Conservation (phyloP, 2,329 filamentous ascomycete genomes). For the Atkinsonella texensis region DNA sequence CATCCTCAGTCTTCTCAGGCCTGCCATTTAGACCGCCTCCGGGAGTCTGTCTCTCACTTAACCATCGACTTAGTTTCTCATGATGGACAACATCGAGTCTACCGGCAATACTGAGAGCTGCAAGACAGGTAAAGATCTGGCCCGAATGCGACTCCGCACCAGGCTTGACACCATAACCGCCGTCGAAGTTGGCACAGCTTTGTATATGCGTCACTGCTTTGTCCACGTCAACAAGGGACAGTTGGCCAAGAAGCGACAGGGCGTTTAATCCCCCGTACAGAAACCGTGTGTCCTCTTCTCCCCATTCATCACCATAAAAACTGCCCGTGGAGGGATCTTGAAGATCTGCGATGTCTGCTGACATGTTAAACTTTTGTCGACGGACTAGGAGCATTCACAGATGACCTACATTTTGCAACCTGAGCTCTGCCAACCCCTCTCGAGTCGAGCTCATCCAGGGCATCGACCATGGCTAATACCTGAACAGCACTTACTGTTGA, state of each 20-base stretch:
- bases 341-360: slow-evolving; percentile 60
- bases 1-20: slow-evolving; percentile 91
- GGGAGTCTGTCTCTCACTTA: slow-evolving; percentile 83
- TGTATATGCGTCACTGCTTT: slow-evolving; percentile 71
- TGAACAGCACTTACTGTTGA: slow-evolving; percentile 94
- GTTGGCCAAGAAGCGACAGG: slow-evolving; percentile 66
- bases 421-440: slow-evolving; percentile 51
- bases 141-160: slow-evolving; percentile 91
- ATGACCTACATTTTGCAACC: slow-evolving; percentile 64
- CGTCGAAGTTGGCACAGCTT: slow-evolving; percentile 85
- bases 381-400: slow-evolving; percentile 5
- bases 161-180: slow-evolving; percentile 80
- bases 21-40: slow-evolving; percentile 86
- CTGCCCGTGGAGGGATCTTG: slow-evolving; percentile 75
- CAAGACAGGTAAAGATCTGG: slow-evolving; percentile 91
- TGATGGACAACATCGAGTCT: slow-evolving; percentile 71
- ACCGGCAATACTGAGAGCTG: slow-evolving; percentile 70
- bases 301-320: slow-evolving; percentile 92
- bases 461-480: slow-evolving; percentile 78
- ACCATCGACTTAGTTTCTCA: slow-evolving; percentile 75
- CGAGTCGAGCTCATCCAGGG: slow-evolving; percentile 68
- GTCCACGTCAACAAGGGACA: slow-evolving; percentile 63
- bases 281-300: slow-evolving; percentile 90
- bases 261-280: slow-evolving; percentile 84
- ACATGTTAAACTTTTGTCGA: slow-evolving; percentile 7